Evolutionary conservation across 139 green algal genomes (phyloP), one percentile per base, ranked within the genome.

Genomic region (Coccomyxa sp.): DNA sequence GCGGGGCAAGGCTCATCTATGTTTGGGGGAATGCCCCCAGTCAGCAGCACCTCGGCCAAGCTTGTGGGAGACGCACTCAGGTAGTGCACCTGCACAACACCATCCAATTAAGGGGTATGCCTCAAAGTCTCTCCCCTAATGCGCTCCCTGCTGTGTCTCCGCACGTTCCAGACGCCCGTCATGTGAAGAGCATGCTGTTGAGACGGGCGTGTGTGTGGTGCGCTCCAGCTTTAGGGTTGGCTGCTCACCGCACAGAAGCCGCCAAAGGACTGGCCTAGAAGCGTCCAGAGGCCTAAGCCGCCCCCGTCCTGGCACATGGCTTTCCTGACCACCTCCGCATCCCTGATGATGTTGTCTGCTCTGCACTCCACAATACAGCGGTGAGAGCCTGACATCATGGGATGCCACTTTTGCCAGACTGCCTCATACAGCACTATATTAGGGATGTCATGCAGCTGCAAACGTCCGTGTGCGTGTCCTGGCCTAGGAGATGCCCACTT

Each of bases 181-280:
- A n/a, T n/a, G n/a, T n/a, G n/a, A n/a, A n/a, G n/a, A n/a, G n/a
- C n/a, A n/a, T n/a, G n/a, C n/a, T n/a, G n/a, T n/a, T n/a, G n/a
- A n/a, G n/a, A n/a, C n/a, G n/a, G n/a, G n/a, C n/a, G n/a, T n/a
- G n/a, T n/a, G n/a, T n/a, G n/a, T n/a, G n/a, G n/a, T n/a, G n/a
- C n/a, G n/a, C n/a, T n/a, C n/a, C n/a, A n/a, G n/a, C n/a, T n/a
- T n/a, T n/a, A n/a, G n/a, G n/a, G n/a, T n/a, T n/a, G n/a, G n/a
- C n/a, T 95, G 4, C 90, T 92, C 22, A 92, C 71, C 33, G 75
- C 83, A 86, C 95, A 98, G 88, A 99, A 99, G 68, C 96, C 96
- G 27, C 96, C 96, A 85, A 98, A 99, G 14, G 87, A 95, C 87
- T 99, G 95, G 16, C 95, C 95, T 37, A 99, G 83, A 2, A 97